A percentile compares a stretch with the other conserved stretches of the same genome.
Conservation (phyloP, 805 yeast species). For the Metschnikowia reukaufii region DNA sequence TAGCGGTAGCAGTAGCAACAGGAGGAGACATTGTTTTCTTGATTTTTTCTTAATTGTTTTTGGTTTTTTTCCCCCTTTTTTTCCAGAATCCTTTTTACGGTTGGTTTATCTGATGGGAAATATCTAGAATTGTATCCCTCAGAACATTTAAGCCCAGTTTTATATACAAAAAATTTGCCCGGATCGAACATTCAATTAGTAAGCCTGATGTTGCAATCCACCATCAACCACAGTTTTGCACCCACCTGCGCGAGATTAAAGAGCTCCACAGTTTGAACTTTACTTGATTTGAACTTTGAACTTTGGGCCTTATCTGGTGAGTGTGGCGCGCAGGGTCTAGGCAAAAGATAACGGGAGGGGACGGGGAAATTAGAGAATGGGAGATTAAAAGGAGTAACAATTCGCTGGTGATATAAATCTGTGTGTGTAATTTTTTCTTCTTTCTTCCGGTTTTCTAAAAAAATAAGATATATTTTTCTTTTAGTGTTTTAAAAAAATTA, state of each 20-base stretch:
- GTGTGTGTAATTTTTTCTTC: too few relatives aligned
- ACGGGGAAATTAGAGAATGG: too few relatives aligned
- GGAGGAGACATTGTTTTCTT: conserved; percentile 7
- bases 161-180: not conserved
- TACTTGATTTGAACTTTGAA: too few relatives aligned
- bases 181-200: conserved; percentile 4
- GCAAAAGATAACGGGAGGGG: not conserved
- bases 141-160: not conserved
- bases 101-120: too few relatives aligned
- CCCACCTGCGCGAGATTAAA: conserved; percentile 1
- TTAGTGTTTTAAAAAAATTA: too few relatives aligned
- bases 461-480: too few relatives aligned
- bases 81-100: too few relatives aligned
- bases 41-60: not conserved
- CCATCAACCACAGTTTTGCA: conserved; percentile 14
- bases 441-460: too few relatives aligned
- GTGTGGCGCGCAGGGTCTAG: not conserved
- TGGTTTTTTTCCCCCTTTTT: too few relatives aligned
- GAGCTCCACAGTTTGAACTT: conserved; percentile 1
- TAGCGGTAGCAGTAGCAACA: conserved; percentile 3
- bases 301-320: not conserved
- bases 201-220: not conserved
- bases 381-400: too few relatives aligned
- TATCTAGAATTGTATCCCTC: too few relatives aligned
- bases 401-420: too few relatives aligned